These are phyloP conservation scores for Botrytis deweyae DNA, from an alignment of 2,329 filamentous ascomycete species.

Conservation along the genomic window DNA sequence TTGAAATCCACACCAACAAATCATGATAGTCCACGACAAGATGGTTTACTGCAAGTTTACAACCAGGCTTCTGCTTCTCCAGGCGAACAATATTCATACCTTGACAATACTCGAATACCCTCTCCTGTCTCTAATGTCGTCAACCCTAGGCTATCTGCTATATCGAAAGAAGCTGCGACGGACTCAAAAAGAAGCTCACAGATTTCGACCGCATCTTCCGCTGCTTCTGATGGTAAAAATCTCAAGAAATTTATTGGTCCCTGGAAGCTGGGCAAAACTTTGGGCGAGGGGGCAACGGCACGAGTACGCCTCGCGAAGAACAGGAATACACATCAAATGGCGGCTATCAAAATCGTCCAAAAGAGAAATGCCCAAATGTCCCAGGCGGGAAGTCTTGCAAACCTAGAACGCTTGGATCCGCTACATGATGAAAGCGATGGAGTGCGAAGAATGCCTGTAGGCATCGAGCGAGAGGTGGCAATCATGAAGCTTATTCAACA, in stretches of 20 bases:
- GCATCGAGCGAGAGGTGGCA: constrained; percentile 90
- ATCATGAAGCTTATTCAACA: constrained; percentile 97
- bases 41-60: constrained; percentile 28
- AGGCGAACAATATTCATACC: constrained; percentile 23
- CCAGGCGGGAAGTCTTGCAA: constrained; percentile 81
- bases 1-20: constrained; percentile 31
- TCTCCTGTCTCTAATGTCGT: constrained; percentile 36
- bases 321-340: constrained; percentile 71
- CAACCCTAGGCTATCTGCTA: constrained; percentile 40
- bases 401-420: constrained; percentile 72
- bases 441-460: constrained; percentile 74
- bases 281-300: constrained; percentile 88
- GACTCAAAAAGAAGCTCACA: constrained; percentile 44
- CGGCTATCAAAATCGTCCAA: constrained; percentile 93
- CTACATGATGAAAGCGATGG: constrained; percentile 57
- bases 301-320: constrained; percentile 85
- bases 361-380: constrained; percentile 77
- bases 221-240: constrained; percentile 37
- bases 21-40: constrained; percentile 33
- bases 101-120: constrained; percentile 27
- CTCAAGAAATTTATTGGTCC: constrained; percentile 80
- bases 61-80: constrained; percentile 22
- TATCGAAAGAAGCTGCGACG: constrained; percentile 38
- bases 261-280: constrained; percentile 86
- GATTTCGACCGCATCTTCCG: constrained; percentile 42